These are phyloP conservation scores for Neurospora intermedia DNA, from an alignment of 495 filamentous ascomycete genomes.

Conservation along the genomic window DNA sequence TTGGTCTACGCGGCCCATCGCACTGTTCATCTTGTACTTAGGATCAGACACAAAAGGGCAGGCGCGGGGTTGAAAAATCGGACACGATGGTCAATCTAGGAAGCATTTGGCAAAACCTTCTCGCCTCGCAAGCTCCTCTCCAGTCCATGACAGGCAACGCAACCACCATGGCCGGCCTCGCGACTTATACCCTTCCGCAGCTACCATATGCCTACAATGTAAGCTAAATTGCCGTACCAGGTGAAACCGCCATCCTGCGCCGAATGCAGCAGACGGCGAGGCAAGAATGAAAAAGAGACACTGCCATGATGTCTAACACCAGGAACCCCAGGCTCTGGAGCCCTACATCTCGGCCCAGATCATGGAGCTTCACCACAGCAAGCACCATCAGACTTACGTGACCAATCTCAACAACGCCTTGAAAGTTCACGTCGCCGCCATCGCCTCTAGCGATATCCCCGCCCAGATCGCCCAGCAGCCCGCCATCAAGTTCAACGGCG, in stretches of 20 bases:
- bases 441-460: conserved; percentile 34
- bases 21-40: not conserved
- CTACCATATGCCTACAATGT: conserved; percentile 39
- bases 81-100: conserved; percentile 23
- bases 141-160: conserved; percentile 12
- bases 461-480: conserved; percentile 66
- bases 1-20: not conserved
- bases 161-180: conserved; percentile 18
- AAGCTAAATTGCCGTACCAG: conserved; percentile 7
- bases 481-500: conserved; percentile 81
- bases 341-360: conserved; percentile 85
- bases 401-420: conserved; percentile 56
- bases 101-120: conserved; percentile 19
- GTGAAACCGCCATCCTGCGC: not conserved
- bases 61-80: not conserved
- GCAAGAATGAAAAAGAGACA: not conserved
- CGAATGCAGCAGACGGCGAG: not conserved
- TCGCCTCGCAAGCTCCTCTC: conserved; percentile 17
- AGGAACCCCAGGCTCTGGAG: conserved; percentile 55
- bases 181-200: conserved; percentile 27
- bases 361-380: conserved; percentile 78
- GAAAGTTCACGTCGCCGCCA: conserved; percentile 42
- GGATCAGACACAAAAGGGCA: not conserved
- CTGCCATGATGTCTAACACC: not conserved
- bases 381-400: conserved; percentile 66